Base-by-base conservation (phyloP, 345 rosid species). In the Syzygium grande region DNA sequence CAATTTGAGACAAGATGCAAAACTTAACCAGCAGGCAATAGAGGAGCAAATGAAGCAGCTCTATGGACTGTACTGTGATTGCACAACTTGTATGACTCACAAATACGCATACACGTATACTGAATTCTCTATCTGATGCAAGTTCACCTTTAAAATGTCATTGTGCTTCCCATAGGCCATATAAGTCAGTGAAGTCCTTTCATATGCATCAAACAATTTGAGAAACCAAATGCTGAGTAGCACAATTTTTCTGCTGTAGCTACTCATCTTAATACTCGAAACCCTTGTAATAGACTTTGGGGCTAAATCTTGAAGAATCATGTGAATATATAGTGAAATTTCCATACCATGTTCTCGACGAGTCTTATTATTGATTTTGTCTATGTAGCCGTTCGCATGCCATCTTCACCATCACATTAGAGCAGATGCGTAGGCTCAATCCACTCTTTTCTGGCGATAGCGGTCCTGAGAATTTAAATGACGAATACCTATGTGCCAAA, bases 401-500 rank as follows among this genome's bases (percentile, higher is more conserved):
- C 52, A 98, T 98, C 90, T 98, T 98, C 91, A 98, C 99, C 90
- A 96, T 98, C 93, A 95, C 98, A 38, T 89, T 98, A 89, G 98
- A 98, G 97, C 98, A 96, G 91, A 95, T 98, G 97, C 96, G 91
- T 25, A 97, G 96, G 92, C 91, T 91, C 89, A 93, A 91, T 91
- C 93, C 97, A 86, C 87, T 92, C 85, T 87, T 93, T 88, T 88
- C 93, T 27, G 95, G 95, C 86, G 94, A 96, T 63, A 89, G 91
- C 87, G 58, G 89, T 90, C 91, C 91, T 89, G 98, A 93, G 86
- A 90, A 90, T 88, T 92, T 94, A 93, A 95, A 91, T 88, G 99
- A 96, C 90, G 99, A 98, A 88, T 98, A 98, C 88, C 95, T 98
- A 30, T 96, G 99, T 91, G 99, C 99, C 52, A 98, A 98, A 93